Percentiles rank a stretch among this genome's conserved stretches.
Evolutionary conservation across 2,329 filamentous ascomycete species (phyloP).

Genomic region (Coleophoma cylindrospora): DNA sequence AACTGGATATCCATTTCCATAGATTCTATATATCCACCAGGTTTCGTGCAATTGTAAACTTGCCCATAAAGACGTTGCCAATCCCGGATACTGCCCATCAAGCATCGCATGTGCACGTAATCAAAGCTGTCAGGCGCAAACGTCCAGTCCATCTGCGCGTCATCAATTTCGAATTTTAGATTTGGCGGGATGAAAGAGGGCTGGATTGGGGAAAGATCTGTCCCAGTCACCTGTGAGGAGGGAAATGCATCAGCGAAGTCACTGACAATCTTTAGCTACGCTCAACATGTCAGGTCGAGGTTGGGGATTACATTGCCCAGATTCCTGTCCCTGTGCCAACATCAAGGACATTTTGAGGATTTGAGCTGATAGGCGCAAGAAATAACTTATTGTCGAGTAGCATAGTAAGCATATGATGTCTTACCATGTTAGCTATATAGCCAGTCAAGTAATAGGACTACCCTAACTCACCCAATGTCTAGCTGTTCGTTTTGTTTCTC

Average conservation of each 20-base stretch:
- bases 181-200: constrained; percentile 2
- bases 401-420: too few species aligned
- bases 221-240: background rate
- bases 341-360: constrained; percentile 2
- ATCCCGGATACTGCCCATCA: constrained; percentile 28
- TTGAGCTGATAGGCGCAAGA: constrained; percentile 3
- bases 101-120: constrained; percentile 29
- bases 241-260: background rate
- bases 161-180: constrained; percentile 18
- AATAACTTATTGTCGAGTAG: constrained; percentile 1
- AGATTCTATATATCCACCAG: constrained; percentile 3
- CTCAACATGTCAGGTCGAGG: constrained; percentile 1
- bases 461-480: too few species aligned
- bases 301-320: constrained; percentile 7
- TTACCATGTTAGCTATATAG: too few species aligned
- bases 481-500: too few species aligned
- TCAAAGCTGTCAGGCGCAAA: constrained; percentile 13
- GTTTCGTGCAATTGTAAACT: background rate
- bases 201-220: constrained; percentile 3
- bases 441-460: too few species aligned
- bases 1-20: constrained; percentile 2
- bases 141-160: constrained; percentile 21
- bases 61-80: constrained; percentile 1
- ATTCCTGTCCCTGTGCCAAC: constrained; percentile 4
- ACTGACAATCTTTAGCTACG: background rate